These are phyloP conservation scores for Ailanthus altissimus DNA, from an alignment of 345 rosid genomes.

Conservation along the genomic window DNA sequence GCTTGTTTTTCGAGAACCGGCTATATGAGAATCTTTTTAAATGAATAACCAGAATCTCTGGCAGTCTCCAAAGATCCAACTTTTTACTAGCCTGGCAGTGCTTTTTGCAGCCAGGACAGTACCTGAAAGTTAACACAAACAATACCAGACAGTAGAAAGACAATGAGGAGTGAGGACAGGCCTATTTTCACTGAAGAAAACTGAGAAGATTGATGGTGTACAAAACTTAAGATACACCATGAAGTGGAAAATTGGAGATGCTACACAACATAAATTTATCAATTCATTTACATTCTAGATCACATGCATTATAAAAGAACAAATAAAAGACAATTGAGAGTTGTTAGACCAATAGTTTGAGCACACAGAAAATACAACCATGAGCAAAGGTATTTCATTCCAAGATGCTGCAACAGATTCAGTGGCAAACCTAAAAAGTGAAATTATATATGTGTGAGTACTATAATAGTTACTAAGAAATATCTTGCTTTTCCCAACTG, in stretches of 20 bases:
- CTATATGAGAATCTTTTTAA: constrained; percentile 93
- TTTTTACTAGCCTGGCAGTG: constrained; percentile 92
- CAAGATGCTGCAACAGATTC: not conserved
- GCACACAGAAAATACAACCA: not conserved
- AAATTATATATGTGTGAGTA: not conserved
- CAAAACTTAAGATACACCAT: not conserved
- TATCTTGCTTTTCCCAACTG: not conserved
- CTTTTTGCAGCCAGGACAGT: constrained; percentile 88
- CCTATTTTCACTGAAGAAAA: constrained; percentile 3
- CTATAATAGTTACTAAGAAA: not conserved
- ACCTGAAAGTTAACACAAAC: constrained; percentile 50
- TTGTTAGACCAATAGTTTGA: not conserved
- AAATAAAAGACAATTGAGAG: not conserved
- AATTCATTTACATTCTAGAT: not conserved
- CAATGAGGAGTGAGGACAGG: not conserved
- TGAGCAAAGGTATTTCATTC: not conserved
- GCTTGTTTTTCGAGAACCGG: constrained; percentile 81
- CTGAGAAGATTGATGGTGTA: not conserved
- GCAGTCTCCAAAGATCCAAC: constrained; percentile 96
- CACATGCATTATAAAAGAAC: constrained; percentile 3
- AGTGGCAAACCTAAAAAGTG: not conserved
- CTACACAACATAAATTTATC: not conserved
- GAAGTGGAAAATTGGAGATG: not conserved
- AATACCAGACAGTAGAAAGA: constrained; percentile 22
- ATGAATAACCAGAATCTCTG: constrained; percentile 92